Conservation (phyloP, 2,329 filamentous ascomycete genomes). For the Claviceps digitariae region DNA sequence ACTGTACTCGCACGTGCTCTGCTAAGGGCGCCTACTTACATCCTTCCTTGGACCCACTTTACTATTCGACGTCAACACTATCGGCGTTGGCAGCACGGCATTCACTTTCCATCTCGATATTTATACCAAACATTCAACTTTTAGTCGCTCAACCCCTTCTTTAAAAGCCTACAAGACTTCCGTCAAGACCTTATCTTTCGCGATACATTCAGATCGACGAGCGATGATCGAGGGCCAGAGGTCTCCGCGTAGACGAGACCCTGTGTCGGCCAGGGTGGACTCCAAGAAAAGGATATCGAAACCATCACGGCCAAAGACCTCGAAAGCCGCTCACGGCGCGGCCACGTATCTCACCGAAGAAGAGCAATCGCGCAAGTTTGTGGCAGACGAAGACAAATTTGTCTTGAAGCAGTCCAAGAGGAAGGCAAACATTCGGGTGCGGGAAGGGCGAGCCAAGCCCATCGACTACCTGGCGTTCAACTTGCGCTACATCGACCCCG, state of each 20-base stretch:
- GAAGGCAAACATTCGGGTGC: conserved; percentile 89
- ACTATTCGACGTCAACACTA: not conserved
- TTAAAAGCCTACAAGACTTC: not conserved
- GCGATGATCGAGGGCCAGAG: conserved; percentile 39
- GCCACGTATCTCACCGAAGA: conserved; percentile 53
- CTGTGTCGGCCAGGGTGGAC: conserved; percentile 43
- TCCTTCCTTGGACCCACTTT: not conserved
- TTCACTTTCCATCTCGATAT: not conserved
- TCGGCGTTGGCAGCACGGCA: not conserved
- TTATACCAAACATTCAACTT: too few species aligned
- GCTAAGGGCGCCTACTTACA: too few species aligned
- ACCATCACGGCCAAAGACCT: conserved; percentile 21
- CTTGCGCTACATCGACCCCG: conserved; percentile 73
- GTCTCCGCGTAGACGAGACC: conserved; percentile 31
- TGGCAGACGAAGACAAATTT: conserved; percentile 90
- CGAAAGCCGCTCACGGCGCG: conserved; percentile 16
- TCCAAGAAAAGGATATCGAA: conserved; percentile 43
- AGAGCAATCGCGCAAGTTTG: conserved; percentile 68
- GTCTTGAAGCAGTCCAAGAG: conserved; percentile 95
- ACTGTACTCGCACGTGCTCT: too few species aligned
- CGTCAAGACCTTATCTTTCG: not conserved
- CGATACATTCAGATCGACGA: conserved; percentile 41
- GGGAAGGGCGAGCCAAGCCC: conserved; percentile 77
- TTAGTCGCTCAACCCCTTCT: not conserved
- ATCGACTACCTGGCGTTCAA: conserved; percentile 92